A percentile compares a stretch with the other conserved stretches of the same genome.
phyloP scores from a whole-genome alignment of 164 flowering plant genomes.

The Piper longum region DNA sequence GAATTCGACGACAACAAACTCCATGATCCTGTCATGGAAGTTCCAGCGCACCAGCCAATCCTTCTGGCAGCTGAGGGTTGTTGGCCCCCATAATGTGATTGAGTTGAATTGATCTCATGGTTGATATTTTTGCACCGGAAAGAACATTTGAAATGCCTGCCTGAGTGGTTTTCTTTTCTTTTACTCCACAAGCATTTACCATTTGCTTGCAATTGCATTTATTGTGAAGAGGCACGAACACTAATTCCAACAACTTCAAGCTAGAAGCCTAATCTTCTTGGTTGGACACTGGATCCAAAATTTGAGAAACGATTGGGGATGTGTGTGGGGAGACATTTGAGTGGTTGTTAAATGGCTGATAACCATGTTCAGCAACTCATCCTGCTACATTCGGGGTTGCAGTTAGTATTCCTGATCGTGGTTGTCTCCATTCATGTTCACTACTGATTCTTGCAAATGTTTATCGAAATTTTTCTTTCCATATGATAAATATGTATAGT shows the following conservation, averaged over 20 bases:
- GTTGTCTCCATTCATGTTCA: no score
- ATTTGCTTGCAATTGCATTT: neutral
- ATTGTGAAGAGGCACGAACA: neutral
- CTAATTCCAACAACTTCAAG: neutral
- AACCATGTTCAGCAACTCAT: neutral
- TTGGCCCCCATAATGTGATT: neutral
- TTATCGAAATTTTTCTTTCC: no score
- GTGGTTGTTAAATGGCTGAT: neutral
- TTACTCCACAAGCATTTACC: neutral
- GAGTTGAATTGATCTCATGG: neutral
- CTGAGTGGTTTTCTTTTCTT: neutral
- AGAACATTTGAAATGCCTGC: neutral
- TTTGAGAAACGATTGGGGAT: neutral
- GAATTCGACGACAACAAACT: neutral
- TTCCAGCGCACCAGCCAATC: neutral
- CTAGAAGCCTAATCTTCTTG: neutral
- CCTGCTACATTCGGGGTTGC: neutral
- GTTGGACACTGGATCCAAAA: neutral
- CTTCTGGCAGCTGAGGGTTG: neutral
- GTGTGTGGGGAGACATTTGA: neutral
- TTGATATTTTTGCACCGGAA: neutral
- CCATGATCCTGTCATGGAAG: neutral
- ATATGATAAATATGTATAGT: no score
- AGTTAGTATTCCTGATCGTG: no score
- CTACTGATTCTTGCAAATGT: no score